Conservation (phyloP, 2,329 filamentous ascomycete genomes). For the Lachnellula arida region DNA sequence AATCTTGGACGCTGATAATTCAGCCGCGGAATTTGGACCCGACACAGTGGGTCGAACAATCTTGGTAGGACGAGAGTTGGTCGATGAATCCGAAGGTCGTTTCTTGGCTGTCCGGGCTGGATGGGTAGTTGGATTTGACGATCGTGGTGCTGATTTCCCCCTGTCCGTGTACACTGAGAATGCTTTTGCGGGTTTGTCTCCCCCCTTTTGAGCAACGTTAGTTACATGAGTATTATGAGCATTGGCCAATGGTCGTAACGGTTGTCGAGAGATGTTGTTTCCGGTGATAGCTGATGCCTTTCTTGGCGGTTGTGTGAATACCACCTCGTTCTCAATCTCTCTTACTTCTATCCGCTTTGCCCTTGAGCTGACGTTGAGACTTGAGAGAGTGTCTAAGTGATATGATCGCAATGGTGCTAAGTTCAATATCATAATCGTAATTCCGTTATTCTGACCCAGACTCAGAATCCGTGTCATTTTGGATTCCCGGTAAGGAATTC, state of each 20-base stretch:
- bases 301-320: conserved; percentile 71
- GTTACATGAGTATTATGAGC: conserved; percentile 68
- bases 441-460: conserved; percentile 88
- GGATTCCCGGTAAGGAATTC: conserved; percentile 89
- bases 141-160: conserved; percentile 39
- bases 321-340: conserved; percentile 92
- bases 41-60: conserved; percentile 35
- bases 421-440: conserved; percentile 96
- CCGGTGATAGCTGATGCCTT: conserved; percentile 41
- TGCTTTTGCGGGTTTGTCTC: conserved; percentile 72
- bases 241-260: conserved; percentile 70
- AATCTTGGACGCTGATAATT: conserved; percentile 68
- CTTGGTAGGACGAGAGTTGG: conserved; percentile 43
- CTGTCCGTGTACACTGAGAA: conserved; percentile 86
- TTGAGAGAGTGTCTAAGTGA: conserved; percentile 89
- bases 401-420: conserved; percentile 87
- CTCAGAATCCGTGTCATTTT: conserved; percentile 93
- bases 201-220: conserved; percentile 49
- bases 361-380: conserved; percentile 88
- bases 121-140: conserved; percentile 21
- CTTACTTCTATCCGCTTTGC: conserved; percentile 95
- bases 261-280: conserved; percentile 57
- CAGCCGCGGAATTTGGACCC: conserved; percentile 25
- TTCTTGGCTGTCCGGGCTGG: conserved; percentile 33
- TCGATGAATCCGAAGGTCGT: conserved; percentile 28